These are phyloP conservation scores for Gigaspora rosea DNA, from an alignment of 192 early-diverging fungal species.

Conservation along the genomic window DNA sequence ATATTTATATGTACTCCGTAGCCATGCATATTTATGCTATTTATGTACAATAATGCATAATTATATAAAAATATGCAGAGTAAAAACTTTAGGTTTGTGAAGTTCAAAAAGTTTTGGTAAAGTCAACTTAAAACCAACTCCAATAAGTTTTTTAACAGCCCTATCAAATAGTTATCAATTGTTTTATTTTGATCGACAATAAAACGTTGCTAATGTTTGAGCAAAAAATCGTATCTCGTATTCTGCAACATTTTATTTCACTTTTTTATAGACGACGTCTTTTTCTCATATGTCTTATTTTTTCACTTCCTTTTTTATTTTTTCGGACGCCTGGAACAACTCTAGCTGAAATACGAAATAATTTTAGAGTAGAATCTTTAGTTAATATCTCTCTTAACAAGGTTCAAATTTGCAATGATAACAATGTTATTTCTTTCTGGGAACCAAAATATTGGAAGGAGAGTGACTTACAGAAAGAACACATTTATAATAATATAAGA, in stretches of 20 bases:
- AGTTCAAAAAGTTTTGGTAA: too few species aligned
- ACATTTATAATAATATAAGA: constrained; percentile 33
- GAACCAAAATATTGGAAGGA: constrained; percentile 28
- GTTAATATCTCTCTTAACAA: not conserved
- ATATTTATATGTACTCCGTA: too few species aligned
- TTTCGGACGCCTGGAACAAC: not conserved
- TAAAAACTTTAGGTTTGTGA: too few species aligned
- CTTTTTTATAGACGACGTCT: not conserved
- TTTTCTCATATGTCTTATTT: not conserved
- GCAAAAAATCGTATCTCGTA: too few species aligned
- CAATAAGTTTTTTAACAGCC: too few species aligned
- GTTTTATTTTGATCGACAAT: too few species aligned
- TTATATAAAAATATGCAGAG: too few species aligned
- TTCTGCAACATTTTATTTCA: not conserved
- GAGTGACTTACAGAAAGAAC: constrained; percentile 32
- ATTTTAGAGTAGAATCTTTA: not conserved
- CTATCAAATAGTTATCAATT: too few species aligned
- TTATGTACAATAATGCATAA: too few species aligned
- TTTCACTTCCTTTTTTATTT: not conserved
- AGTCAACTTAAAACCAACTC: too few species aligned
- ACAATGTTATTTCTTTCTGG: not conserved
- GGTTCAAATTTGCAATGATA: not conserved
- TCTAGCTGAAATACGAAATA: not conserved
- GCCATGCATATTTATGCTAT: too few species aligned
- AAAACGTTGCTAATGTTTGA: too few species aligned